Conservation (phyloP, 352 stramenopile species). For the Phytopythium mirpurense region DNA sequence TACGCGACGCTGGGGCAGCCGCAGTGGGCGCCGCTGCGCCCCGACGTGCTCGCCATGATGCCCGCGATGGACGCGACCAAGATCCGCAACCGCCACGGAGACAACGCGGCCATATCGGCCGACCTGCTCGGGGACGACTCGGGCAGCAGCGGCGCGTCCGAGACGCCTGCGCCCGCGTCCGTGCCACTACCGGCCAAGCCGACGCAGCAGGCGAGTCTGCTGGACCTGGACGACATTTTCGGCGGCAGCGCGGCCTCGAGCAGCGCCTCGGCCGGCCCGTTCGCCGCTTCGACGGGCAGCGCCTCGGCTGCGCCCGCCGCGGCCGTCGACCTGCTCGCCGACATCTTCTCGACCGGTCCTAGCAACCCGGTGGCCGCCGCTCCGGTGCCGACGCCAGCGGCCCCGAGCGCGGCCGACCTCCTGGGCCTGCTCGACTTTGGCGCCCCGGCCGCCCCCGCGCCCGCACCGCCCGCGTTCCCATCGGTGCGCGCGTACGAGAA, state of each 20-base stretch:
- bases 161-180: constrained; percentile 8
- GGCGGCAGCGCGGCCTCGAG: constrained; percentile 45
- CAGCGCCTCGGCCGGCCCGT: constrained; percentile 18
- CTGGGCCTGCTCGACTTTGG: constrained; percentile 79
- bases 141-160: constrained; percentile 6
- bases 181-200: constrained; percentile 10
- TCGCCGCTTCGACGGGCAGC: constrained; percentile 9
- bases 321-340: constrained; percentile 90
- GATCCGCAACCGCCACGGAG: constrained; percentile 60
- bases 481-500: constrained; percentile 94
- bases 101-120: constrained; percentile 29
- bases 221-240: constrained; percentile 97
- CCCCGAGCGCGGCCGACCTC: constrained; percentile 34
- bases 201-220: constrained; percentile 57
- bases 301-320: constrained; percentile 14
- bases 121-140: constrained; percentile 82
- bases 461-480: constrained; percentile 30
- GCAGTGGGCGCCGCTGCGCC: constrained; percentile 61
- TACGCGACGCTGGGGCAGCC: constrained; percentile 89
- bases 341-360: constrained; percentile 88
- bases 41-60: constrained; percentile 92
- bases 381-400: constrained; percentile 17
- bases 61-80: constrained; percentile 90
- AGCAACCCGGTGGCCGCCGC: constrained; percentile 11
- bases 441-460: constrained; percentile 14